A percentile compares a stretch with the other conserved stretches of the same genome.
Evolutionary conservation across 805 yeast species (phyloP).

Genomic region (Suhomyces sp.): DNA sequence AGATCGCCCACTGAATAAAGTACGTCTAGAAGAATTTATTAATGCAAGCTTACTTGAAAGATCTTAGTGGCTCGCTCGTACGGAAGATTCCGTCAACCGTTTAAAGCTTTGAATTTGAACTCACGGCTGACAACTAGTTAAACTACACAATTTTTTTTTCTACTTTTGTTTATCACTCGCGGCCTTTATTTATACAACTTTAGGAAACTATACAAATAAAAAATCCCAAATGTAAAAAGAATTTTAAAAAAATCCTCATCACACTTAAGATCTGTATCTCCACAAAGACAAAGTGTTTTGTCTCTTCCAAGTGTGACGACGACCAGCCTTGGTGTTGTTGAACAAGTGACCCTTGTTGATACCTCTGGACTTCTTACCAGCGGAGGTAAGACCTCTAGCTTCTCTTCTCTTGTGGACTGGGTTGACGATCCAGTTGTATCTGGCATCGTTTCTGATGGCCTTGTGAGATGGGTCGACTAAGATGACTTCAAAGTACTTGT

Average conservation of each 20-base stretch:
- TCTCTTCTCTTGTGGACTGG: constrained; percentile 99
- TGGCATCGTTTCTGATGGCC: constrained; percentile 98
- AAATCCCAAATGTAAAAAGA: not conserved
- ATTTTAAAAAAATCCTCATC: constrained; percentile 1
- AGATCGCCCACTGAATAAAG: not conserved
- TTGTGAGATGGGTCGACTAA: constrained; percentile 96
- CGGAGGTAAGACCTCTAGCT: constrained; percentile 96
- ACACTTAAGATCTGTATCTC: constrained; percentile 91
- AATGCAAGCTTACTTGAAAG: not conserved
- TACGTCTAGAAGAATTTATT: not conserved
- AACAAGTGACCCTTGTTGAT: constrained; percentile 99
- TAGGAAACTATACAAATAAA: not conserved
- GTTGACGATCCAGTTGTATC: constrained; percentile 99
- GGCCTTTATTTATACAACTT: not conserved
- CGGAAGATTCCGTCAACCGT: not conserved
- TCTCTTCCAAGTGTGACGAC: constrained; percentile 99
- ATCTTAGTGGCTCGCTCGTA: not conserved
- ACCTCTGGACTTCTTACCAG: constrained; percentile 99
- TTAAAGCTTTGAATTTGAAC: not conserved
- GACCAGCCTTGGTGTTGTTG: constrained; percentile 98
- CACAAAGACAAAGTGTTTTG: constrained; percentile 98
- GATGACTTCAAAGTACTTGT: constrained; percentile 98
- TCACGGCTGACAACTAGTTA: not conserved
- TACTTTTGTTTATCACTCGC: not conserved
- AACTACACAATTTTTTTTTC: not conserved